phyloP scores from a whole-genome alignment of 1,284 basidiomycete species.

The Sanguinoderma infundibulare region DNA sequence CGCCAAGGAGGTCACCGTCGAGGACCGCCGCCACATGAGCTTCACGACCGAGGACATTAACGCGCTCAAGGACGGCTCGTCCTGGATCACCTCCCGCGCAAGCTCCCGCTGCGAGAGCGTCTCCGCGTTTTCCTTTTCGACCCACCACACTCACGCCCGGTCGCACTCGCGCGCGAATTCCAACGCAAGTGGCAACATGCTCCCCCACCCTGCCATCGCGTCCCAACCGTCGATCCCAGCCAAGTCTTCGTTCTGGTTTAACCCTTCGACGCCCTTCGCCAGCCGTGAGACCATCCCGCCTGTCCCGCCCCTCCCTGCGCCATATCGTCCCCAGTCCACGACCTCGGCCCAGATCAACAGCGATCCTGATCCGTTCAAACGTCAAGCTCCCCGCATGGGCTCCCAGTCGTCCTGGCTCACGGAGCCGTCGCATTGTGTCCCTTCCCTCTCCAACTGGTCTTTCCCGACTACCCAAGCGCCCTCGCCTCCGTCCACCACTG shows the following conservation, averaged over 20 bases:
- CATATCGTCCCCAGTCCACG: conserved; percentile 52
- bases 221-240: conserved; percentile 53
- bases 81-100: conserved; percentile 74
- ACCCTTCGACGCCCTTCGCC: conserved; percentile 42
- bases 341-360: conserved; percentile 42
- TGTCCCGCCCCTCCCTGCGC: conserved; percentile 65
- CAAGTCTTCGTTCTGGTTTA: conserved; percentile 68
- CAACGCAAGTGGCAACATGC: conserved; percentile 40
- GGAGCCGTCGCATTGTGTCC: conserved; percentile 59
- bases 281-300: conserved; percentile 51
- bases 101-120: conserved; percentile 59
- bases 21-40: conserved; percentile 58
- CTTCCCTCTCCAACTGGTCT: conserved; percentile 66
- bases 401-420: conserved; percentile 76
- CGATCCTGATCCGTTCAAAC: conserved; percentile 67
- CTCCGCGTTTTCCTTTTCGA: conserved; percentile 74
- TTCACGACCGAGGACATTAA: conserved; percentile 73
- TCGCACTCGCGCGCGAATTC: conserved; percentile 30
- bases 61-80: conserved; percentile 68
- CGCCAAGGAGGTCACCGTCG: conserved; percentile 41
- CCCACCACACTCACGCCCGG: conserved; percentile 49
- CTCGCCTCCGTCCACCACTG: conserved; percentile 29
- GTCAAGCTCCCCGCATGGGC: conserved; percentile 52
- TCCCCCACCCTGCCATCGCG: conserved; percentile 42
- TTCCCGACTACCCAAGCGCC: conserved; percentile 53